phyloP scores from a whole-genome alignment of 1,284 basidiomycete species.

The Ceratorhiza oryzae-sativae region DNA sequence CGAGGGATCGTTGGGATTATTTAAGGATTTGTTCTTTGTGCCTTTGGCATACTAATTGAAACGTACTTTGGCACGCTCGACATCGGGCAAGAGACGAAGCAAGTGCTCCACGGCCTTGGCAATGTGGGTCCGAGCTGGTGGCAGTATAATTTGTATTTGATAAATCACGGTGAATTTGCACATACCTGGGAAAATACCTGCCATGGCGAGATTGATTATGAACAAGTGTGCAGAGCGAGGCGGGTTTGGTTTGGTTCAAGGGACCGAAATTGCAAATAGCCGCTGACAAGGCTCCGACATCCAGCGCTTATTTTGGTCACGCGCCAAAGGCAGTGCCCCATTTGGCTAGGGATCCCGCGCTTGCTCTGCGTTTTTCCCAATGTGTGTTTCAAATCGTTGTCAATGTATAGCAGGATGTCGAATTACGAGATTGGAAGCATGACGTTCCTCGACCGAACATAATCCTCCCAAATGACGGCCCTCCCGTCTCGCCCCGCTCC shows the following conservation, averaged over 20 bases:
- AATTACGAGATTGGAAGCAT: conserved; percentile 10
- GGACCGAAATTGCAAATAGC: background rate
- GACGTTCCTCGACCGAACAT: conserved; percentile 1
- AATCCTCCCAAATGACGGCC: conserved; percentile 22
- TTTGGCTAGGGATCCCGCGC: no score
- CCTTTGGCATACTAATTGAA: background rate
- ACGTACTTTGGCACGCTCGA: conserved; percentile 22
- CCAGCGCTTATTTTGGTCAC: background rate
- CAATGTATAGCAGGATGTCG: background rate
- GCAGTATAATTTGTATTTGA: no score
- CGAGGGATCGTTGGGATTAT: background rate
- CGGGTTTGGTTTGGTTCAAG: conserved; percentile 5
- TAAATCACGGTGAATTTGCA: no score
- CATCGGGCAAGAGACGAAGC: conserved; percentile 19
- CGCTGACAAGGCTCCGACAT: background rate
- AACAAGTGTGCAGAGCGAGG: background rate
- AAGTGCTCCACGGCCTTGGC: conserved; percentile 15
- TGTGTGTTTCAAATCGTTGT: background rate
- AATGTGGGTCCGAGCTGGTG: conserved; percentile 13
- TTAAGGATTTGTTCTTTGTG: no score
- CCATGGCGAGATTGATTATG: background rate
- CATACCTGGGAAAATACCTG: conserved; percentile 21
- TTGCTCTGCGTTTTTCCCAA: no score
- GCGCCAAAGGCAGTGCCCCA: background rate
- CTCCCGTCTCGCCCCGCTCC: conserved; percentile 12